phyloP scores from a whole-genome alignment of 2,329 filamentous ascomycete species.

The Stemphylium beticola region DNA sequence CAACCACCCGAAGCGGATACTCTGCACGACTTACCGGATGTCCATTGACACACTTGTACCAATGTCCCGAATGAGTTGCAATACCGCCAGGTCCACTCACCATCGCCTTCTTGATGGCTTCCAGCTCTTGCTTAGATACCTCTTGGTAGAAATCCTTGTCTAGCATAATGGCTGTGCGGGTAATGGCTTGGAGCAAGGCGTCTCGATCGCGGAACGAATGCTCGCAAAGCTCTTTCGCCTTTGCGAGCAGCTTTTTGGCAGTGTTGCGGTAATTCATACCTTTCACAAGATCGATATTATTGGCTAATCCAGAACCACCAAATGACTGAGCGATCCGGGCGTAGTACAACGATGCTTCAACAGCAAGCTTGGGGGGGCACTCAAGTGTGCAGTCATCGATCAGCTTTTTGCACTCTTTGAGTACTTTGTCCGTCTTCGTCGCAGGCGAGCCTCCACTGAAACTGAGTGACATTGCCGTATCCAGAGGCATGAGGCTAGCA shows the following conservation, averaged over 20 bases:
- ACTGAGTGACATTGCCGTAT: neutral
- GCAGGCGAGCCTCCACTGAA: conserved; percentile 18
- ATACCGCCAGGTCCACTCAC: conserved; percentile 51
- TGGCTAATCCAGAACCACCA: conserved; percentile 19
- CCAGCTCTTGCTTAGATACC: conserved; percentile 52
- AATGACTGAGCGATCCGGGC: conserved; percentile 37
- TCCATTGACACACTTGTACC: conserved; percentile 65
- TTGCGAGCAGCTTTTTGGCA: conserved; percentile 34
- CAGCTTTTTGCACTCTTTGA: conserved; percentile 36
- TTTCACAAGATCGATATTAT: conserved; percentile 9
- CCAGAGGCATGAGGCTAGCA: neutral
- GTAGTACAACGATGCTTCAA: conserved; percentile 47
- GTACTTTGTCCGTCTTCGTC: conserved; percentile 21
- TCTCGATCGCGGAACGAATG: conserved; percentile 39
- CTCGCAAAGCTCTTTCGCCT: conserved; percentile 43
- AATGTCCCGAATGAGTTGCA: conserved; percentile 59
- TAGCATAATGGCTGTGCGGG: conserved; percentile 38
- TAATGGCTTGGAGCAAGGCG: conserved; percentile 32
- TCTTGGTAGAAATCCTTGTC: conserved; percentile 48
- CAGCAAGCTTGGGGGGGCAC: conserved; percentile 48
- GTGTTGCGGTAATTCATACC: conserved; percentile 19
- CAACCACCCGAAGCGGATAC: neutral
- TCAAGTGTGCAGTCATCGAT: conserved; percentile 37
- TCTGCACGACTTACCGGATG: conserved; percentile 53
- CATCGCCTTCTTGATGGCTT: conserved; percentile 57